Percentiles rank a stretch among this genome's conserved stretches.
Evolutionary conservation across 306 rosid genomes (phyloP).

Genomic region (Citrullus mucosospermus): DNA sequence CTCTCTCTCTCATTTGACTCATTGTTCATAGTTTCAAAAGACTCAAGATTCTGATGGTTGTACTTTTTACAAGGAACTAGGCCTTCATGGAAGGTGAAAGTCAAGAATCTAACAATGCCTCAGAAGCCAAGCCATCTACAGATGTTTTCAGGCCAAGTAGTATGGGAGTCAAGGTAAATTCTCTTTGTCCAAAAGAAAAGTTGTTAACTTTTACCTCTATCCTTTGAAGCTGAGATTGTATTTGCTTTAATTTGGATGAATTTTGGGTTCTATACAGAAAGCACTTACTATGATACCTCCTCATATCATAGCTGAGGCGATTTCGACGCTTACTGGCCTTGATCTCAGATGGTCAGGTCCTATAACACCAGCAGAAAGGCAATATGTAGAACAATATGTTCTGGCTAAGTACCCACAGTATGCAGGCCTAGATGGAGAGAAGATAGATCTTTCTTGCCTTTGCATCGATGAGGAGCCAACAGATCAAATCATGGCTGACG

Average conservation of each 20-base stretch:
- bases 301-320: constrained; percentile 38
- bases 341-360: constrained; percentile 91
- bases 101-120: constrained; percentile 26
- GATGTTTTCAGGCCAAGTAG: constrained; percentile 67
- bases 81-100: constrained; percentile 34
- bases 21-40: not conserved
- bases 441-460: constrained; percentile 40
- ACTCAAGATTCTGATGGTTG: not conserved
- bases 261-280: constrained; percentile 24
- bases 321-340: constrained; percentile 52
- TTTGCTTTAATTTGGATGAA: not conserved
- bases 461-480: constrained; percentile 51
- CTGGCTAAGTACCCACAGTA: constrained; percentile 80
- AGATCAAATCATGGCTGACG: constrained; percentile 27
- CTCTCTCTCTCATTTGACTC: not conserved
- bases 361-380: constrained; percentile 69
- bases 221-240: not conserved
- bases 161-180: constrained; percentile 64
- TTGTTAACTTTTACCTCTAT: not conserved
- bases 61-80: constrained; percentile 12
- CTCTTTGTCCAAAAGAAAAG: not conserved
- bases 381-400: constrained; percentile 71
- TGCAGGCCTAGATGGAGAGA: constrained; percentile 39
- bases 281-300: constrained; percentile 36
- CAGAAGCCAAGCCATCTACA: constrained; percentile 27